Base-by-base conservation (phyloP, 202 grass and related monocot genomes). In the Schoenoplectus tabernaemontani region DNA sequence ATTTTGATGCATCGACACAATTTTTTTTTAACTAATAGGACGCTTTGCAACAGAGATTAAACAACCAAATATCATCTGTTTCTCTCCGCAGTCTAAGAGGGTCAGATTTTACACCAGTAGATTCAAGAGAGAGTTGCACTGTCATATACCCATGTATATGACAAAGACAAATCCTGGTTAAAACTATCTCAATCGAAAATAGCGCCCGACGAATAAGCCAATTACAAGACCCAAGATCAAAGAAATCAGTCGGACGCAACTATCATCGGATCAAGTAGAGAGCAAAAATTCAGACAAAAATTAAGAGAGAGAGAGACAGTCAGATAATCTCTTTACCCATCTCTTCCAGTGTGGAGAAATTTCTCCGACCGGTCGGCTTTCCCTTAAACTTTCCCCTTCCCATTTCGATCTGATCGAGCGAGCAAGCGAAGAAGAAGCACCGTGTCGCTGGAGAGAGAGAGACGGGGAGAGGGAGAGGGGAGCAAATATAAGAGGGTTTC, bases 331-430 rank as follows among this genome's bases (percentile, higher is more conserved):
- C 9, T 19, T 82, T 90, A 99, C 96, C 92, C 79, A 99, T 99
- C 90, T 96, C 90, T 77, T 99, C 96, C 1, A 85, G 88, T 5
- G 92, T 99, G 76, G 96, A 99, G 88, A 99, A 96, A 82, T 93
- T 96, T 59, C 96, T 87, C 78, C 92, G 92, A 57, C 96, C 92
- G 50, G 96, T 99, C 60, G 92, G 96, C 85, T 99, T 99, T 10
- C 90, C 92, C 88, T 99, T 99, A 76, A 99, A 99, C 87, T 90
- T 99, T 12, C 92, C 96, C 65, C 92, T 91, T 33, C 96, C 92
- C 96, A 99, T 99, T 44, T 50, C 57, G 78, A 80, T 80, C 57
- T 59, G 50, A 64, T 73, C 56, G 12, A 73, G 70, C 77, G 78
- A 65, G 44, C 81, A 41, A 26, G 78, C 15, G 10, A 70, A 16